These are phyloP conservation scores for Mucor racemosus DNA, from an alignment of 371 early-diverging fungal species.

Conservation along the genomic window DNA sequence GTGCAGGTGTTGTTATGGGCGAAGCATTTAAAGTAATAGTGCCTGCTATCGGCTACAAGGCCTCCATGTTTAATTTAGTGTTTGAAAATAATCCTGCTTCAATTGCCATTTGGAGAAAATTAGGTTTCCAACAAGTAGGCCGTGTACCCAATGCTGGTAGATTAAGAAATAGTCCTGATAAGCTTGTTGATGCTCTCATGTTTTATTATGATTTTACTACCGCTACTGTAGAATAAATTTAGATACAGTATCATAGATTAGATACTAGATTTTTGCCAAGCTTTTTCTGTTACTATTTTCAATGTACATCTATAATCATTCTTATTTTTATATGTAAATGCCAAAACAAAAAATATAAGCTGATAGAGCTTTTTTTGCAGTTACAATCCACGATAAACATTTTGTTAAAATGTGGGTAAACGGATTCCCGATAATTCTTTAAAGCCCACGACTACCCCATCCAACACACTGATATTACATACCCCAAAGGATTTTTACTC, in stretches of 20 bases:
- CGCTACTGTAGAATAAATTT: not conserved
- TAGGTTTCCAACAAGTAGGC: constrained; percentile 73
- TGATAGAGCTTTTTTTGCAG: too few species aligned
- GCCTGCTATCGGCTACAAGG: constrained; percentile 73
- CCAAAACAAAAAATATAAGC: too few species aligned
- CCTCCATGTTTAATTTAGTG: constrained; percentile 82
- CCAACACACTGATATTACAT: too few species aligned
- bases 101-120: constrained; percentile 66
- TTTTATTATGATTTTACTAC: constrained; percentile 73
- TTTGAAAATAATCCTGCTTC: constrained; percentile 74
- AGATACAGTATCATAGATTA: not conserved
- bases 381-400: too few species aligned
- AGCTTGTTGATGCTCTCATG: constrained; percentile 72
- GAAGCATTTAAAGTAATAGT: constrained; percentile 66
- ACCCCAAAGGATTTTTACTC: too few species aligned
- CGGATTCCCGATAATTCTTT: too few species aligned
- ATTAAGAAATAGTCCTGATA: constrained; percentile 52
- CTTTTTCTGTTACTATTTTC: too few species aligned
- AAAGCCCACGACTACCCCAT: too few species aligned
- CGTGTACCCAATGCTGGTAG: constrained; percentile 70
- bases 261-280: not conserved
- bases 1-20: constrained; percentile 74
- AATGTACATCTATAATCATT: too few species aligned
- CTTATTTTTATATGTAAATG: too few species aligned
- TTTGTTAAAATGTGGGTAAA: too few species aligned